Conservation (phyloP, 2,329 filamentous ascomycete genomes). For the Cercospora sojina region DNA sequence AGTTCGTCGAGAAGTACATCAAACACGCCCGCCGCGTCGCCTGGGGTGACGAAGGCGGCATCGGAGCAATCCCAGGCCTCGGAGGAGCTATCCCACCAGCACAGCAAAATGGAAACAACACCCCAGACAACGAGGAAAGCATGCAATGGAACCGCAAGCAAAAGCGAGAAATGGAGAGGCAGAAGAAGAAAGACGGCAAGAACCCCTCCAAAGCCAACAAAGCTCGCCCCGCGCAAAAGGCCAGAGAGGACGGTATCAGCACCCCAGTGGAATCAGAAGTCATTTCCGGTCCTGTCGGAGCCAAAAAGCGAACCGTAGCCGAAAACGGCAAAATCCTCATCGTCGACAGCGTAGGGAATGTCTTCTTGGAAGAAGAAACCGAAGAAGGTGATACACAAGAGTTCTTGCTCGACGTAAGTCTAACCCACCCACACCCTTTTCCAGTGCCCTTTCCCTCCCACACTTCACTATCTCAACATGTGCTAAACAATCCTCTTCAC, state of each 20-base stretch:
- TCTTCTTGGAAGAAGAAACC: constrained; percentile 89
- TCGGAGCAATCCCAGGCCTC: constrained; percentile 65
- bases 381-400: constrained; percentile 82
- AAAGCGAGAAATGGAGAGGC: constrained; percentile 84
- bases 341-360: constrained; percentile 87
- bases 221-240: constrained; percentile 50
- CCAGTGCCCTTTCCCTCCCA: no score
- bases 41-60: constrained; percentile 78
- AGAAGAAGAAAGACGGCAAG: constrained; percentile 67
- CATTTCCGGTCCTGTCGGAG: constrained; percentile 64
- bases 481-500: constrained; percentile 9
- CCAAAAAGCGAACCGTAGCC: constrained; percentile 82
- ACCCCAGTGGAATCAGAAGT: constrained; percentile 54
- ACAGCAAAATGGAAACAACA: constrained; percentile 39
- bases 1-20: constrained; percentile 91
- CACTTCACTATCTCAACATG: not conserved
- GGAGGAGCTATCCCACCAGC: constrained; percentile 44
- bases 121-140: constrained; percentile 49
- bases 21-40: constrained; percentile 82
- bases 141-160: constrained; percentile 74
- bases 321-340: constrained; percentile 95
- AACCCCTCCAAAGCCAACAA: constrained; percentile 52
- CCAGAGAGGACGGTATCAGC: constrained; percentile 52
- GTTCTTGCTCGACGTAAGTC: constrained; percentile 79
- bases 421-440: no score